These are phyloP conservation scores for Paraurostyla sp. DNA, from an alignment of 73 alveolate genomes.

Conservation along the genomic window DNA sequence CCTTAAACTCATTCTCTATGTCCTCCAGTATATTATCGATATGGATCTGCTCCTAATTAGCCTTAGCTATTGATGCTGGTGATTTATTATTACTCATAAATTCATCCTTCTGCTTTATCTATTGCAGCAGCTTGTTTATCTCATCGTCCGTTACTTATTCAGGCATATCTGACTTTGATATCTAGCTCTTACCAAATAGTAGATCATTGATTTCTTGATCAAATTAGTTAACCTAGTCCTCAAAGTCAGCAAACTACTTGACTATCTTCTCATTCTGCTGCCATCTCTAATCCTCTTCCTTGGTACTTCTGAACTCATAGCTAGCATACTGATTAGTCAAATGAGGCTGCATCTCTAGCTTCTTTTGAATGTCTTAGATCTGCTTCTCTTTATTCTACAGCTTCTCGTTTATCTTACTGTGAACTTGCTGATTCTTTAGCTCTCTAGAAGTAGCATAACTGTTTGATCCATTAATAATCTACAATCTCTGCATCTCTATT, in stretches of 20 bases:
- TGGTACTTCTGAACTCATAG: background rate
- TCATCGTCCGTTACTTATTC: conserved; percentile 37
- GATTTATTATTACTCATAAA: background rate
- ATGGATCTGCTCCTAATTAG: background rate
- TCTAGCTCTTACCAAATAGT: background rate
- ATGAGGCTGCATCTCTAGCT: background rate
- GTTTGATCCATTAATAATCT: too few relatives aligned
- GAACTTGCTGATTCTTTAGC: background rate
- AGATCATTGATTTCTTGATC: conserved; percentile 36
- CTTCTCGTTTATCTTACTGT: conserved; percentile 9
- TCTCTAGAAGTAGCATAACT: background rate
- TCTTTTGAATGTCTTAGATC: background rate
- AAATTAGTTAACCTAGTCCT: conserved; percentile 23
- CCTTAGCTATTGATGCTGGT: background rate
- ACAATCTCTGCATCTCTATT: too few relatives aligned
- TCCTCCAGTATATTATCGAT: conserved; percentile 16
- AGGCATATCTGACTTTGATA: too few relatives aligned
- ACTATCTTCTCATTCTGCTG: background rate
- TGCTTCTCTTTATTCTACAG: conserved; percentile 2
- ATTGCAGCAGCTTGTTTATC: background rate
- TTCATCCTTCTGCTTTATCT: conserved; percentile 28
- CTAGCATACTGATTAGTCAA: background rate
- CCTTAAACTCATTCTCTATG: conserved; percentile 49
- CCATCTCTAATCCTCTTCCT: background rate
- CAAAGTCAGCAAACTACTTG: conserved; percentile 33